phyloP scores from a whole-genome alignment of 371 early-diverging fungal genomes.

The Mucor lusitanicus region DNA sequence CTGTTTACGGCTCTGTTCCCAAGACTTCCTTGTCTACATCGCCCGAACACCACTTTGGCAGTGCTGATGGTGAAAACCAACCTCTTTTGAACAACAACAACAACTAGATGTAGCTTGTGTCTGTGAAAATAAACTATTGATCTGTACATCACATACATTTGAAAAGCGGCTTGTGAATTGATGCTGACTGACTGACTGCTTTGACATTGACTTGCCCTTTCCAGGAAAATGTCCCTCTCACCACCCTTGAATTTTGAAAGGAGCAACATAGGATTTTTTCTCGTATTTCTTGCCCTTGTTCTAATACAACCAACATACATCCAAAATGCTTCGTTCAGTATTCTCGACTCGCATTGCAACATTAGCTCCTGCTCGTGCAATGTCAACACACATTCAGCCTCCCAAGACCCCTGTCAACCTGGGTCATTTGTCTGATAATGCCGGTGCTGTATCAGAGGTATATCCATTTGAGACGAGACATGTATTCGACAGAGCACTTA shows the following conservation, averaged over 20 bases:
- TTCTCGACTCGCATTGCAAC: slow-evolving; percentile 6
- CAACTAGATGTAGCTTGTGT: neutral
- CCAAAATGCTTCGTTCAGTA: slow-evolving; percentile 26
- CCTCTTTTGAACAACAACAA: slow-evolving; percentile 19
- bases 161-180: neutral
- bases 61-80: slow-evolving; percentile 14
- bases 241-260: neutral
- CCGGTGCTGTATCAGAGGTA: slow-evolving; percentile 53
- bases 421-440: slow-evolving; percentile 48
- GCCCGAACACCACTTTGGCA: slow-evolving; percentile 2
- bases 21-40: slow-evolving; percentile 21
- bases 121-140: neutral
- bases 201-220: neutral
- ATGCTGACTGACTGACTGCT: neutral
- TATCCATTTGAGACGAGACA: neutral
- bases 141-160: neutral
- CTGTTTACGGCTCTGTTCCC: slow-evolving; percentile 23
- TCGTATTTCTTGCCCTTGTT: neutral
- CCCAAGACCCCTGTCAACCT: slow-evolving; percentile 40
- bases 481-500: neutral
- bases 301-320: neutral
- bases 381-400: slow-evolving; percentile 33
- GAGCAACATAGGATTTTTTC: neutral
- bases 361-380: slow-evolving; percentile 11
- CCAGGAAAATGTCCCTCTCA: neutral